Conservation (phyloP, 148 eudicot genomes). For the Arctostaphylos glauca region DNA sequence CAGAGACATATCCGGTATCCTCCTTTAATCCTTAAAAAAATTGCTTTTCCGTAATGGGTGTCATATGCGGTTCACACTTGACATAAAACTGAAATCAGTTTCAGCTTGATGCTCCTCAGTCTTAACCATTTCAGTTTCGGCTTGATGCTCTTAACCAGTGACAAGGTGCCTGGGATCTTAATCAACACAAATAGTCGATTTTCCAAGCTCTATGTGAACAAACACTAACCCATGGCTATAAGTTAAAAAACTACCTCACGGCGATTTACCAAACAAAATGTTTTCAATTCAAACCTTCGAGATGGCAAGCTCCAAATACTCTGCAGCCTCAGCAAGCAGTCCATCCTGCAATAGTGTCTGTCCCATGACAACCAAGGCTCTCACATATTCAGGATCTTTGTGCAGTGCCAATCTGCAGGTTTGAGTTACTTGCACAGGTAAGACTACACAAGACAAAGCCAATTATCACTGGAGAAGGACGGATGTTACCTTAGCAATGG, state of each 20-base stretch:
- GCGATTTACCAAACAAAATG: not conserved
- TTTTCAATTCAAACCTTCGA: slow-evolving; percentile 47
- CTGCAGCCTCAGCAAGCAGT: slow-evolving; percentile 50
- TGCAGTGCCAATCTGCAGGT: slow-evolving; percentile 67
- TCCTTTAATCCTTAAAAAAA: not conserved
- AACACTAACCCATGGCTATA: not conserved
- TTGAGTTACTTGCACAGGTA: slow-evolving; percentile 21
- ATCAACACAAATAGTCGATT: not conserved
- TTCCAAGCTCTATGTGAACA: not conserved
- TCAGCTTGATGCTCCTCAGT: not conserved
- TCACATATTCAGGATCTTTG: slow-evolving; percentile 73
- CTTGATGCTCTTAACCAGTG: not conserved
- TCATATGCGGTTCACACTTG: not conserved
- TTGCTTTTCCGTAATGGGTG: not conserved
- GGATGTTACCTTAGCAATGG: slow-evolving; percentile 52
- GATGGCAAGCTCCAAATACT: slow-evolving; percentile 60
- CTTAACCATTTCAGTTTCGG: not conserved
- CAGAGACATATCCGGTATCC: not conserved
- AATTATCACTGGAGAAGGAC: not conserved
- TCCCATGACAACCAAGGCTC: slow-evolving; percentile 73
- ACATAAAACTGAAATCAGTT: not conserved
- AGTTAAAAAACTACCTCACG: not conserved
- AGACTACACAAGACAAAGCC: slow-evolving; percentile 13
- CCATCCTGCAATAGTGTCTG: slow-evolving; percentile 46
- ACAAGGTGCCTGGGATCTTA: not conserved